Base-by-base conservation (phyloP, 2,329 filamentous ascomycete genomes). In the Onygenales sp. region DNA sequence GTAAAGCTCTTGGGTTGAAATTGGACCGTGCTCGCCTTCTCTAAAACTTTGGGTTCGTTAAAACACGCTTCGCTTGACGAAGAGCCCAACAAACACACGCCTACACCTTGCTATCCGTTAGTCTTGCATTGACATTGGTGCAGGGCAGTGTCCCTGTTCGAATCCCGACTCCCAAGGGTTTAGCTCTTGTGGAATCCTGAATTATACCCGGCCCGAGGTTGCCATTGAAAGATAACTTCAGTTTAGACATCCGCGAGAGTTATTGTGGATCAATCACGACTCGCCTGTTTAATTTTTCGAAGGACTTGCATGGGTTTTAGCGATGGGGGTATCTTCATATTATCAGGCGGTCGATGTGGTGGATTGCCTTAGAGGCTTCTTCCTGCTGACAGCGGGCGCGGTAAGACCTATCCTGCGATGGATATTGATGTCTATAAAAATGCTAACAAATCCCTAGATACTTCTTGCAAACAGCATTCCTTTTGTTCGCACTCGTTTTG, bases 401-500 rank as follows among this genome's bases (percentile, higher is more conserved):
- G 53, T 55, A 49, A 13, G 49, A 33, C 36, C 32, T 9, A 6
- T 8, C 21, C 17, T 43, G 50, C 43, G 7, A 31, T 21, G 32
- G 11, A 17, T 27, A 36, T 2, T 36, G 21, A 36, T 35, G 21
- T 21, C 35, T 35, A 32, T 45, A 31, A 35, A 31, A 6, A 2
- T 2, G 9, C 6, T 45, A 8, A 43, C 43, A 9, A 43, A 17
- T 46, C n/a, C 53, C 33, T 61, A 75, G 66, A 71, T 81, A 36
- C 63, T 84, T 51, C 64, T 76, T 48, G 69, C 80, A 56, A 76
- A 75, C 64, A 66, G 72, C 57, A 66, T 79, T 43, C 75, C 78
- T 54, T 64, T 73, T 43, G 68, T 84, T 48, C 74, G 73, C 58
- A 60, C 63, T 54, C 80, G 81, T 51, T 84, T 84, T 64, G 71